Evolutionary conservation across 83 land plant genomes (phyloP), one percentile per base, ranked within the genome.

Genomic region (Isoetes engelmannii): DNA sequence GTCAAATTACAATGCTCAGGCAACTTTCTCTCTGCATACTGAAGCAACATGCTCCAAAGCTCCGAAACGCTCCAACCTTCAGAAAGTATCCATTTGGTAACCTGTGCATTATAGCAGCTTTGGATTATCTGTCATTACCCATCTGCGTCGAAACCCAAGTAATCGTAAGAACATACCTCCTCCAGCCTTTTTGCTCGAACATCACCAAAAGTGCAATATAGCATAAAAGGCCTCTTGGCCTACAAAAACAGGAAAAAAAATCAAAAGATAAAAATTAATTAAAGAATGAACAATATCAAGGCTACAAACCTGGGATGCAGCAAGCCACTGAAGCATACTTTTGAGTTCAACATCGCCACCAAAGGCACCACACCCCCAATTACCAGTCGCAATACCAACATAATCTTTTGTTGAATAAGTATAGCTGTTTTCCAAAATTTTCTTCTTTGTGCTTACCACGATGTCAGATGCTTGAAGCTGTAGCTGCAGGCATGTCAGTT

Each of bases 1-100:
- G 77, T 72, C 50, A 69, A 48, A 4, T 70, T 21, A 0, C 82
- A 78, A 47, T 86, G 45, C 47, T 83, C 70, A 10, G 66, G 71
- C 12, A 75, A 42, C 58, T 78, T 77, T 66, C 74, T 65, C 37
- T 63, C 53, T 37, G 84, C 86, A 70, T 91, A 95, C 44, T 91
- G 81, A 0, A 81, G 48, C 73, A 95, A 68, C 68, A 91, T 74
- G 68, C 70, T 67, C 99, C 99, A 95, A 4, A 95, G 84, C 18
- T 95, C 99, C 37, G 88, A 86, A 8, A 95, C 93, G 4, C 81
- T 74, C 97, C 99, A 95, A 45, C 73, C 60, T 67, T 95, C 94
- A 4, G 75, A 71, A 47, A 79, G 45, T 46, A 91, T 80, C 99
- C 99, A 91, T 43, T 82, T 71, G 5, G 77, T 83, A 12, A 89